A percentile compares a stretch with the other conserved stretches of the same genome.
Conservation (phyloP, 768 basidiomycete species). For the Pilatotrama ljubarskyi region DNA sequence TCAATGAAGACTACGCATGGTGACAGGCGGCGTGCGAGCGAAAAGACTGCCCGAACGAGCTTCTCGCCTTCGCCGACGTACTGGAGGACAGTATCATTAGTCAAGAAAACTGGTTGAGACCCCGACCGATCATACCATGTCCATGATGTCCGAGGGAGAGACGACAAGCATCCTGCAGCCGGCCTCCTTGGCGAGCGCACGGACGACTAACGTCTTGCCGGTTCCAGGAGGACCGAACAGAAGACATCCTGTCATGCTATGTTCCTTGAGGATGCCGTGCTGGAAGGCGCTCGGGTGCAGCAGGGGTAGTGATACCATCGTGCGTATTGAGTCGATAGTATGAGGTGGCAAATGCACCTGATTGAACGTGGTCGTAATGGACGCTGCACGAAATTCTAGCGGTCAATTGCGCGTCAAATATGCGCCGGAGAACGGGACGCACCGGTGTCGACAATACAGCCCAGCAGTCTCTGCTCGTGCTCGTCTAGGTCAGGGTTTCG, state of each 20-base stretch:
- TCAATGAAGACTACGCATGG: constrained; percentile 95
- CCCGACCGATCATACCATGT: constrained; percentile 63
- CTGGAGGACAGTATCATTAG: constrained; percentile 36
- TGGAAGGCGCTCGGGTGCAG: constrained; percentile 86
- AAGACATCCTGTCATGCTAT: constrained; percentile 88
- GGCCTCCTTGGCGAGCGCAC: constrained; percentile 90
- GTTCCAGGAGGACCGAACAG: constrained; percentile 91
- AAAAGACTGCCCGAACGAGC: constrained; percentile 86
- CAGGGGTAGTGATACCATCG: constrained; percentile 86
- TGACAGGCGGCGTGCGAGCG: constrained; percentile 78
- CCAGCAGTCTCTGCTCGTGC: constrained; percentile 79
- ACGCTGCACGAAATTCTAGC: constrained; percentile 40
- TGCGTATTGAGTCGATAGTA: constrained; percentile 90
- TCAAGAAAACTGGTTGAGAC: not conserved
- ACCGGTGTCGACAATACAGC: constrained; percentile 87
- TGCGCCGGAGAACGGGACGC: constrained; percentile 26
- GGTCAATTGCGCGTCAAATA: constrained; percentile 11
- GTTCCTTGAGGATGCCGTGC: constrained; percentile 86
- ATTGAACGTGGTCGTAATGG: constrained; percentile 80
- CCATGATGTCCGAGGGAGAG: constrained; percentile 93
- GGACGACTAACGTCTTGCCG: constrained; percentile 89
- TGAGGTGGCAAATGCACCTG: constrained; percentile 87
- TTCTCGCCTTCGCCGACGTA: constrained; percentile 91
- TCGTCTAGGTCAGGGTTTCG: constrained; percentile 72
- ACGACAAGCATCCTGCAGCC: constrained; percentile 92